A percentile compares a stretch with the other conserved stretches of the same genome.
phyloP scores from a whole-genome alignment of 371 early-diverging fungal species.

The Paraphysoderma sedebokerense region DNA sequence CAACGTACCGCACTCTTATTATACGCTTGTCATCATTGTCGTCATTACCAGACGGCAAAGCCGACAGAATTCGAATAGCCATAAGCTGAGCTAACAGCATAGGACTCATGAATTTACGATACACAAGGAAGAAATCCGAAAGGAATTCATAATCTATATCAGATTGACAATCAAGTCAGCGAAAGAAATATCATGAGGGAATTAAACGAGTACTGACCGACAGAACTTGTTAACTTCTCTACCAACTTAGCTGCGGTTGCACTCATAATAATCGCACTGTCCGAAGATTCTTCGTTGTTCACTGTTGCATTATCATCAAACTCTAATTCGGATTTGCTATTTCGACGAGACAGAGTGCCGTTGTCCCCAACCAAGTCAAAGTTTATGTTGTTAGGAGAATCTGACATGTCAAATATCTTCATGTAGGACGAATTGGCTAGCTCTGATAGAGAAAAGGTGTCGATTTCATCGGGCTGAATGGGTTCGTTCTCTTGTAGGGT shows the following conservation, averaged over 20 bases:
- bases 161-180: neutral
- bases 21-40: slow-evolving; percentile 26
- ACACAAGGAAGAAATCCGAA: slow-evolving; percentile 51
- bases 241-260: slow-evolving; percentile 43
- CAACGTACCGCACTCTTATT: slow-evolving; percentile 29
- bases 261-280: slow-evolving; percentile 19
- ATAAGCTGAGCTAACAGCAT: slow-evolving; percentile 32
- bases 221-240: slow-evolving; percentile 35
- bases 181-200: neutral
- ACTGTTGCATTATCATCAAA: no score
- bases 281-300: neutral
- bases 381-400: no score
- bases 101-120: slow-evolving; percentile 40
- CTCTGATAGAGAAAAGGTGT: no score
- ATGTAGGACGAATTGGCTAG: no score
- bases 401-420: no score
- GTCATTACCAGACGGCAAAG: slow-evolving; percentile 21
- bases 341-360: no score
- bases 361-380: no score
- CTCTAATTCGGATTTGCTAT: no score
- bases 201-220: slow-evolving; percentile 17
- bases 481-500: no score
- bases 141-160: slow-evolving; percentile 40
- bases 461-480: no score
- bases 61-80: slow-evolving; percentile 41